Conservation (phyloP, 2,329 filamentous ascomycete species). For the Sporothrix phasma region DNA sequence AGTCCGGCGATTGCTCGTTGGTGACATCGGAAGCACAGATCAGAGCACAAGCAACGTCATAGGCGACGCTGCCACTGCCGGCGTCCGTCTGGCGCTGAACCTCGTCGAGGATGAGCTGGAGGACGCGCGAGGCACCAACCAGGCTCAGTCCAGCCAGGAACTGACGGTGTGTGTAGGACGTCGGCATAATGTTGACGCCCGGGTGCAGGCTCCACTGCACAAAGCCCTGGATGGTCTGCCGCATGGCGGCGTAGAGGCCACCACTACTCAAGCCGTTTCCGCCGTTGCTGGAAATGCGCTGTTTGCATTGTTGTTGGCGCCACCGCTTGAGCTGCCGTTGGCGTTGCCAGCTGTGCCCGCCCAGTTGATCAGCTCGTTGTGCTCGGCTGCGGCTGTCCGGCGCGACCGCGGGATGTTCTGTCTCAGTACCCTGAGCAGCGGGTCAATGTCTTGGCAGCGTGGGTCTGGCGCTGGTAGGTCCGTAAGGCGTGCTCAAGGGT, state of each 20-base stretch:
- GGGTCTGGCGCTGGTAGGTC: conserved; percentile 56
- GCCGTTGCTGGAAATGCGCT: conserved; percentile 26
- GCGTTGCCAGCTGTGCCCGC: conserved; percentile 24
- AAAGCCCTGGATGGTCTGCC: conserved; percentile 51
- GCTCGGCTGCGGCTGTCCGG: conserved; percentile 51
- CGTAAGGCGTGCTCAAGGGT: conserved; percentile 58
- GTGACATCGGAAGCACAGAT: conserved; percentile 55
- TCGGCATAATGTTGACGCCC: conserved; percentile 42
- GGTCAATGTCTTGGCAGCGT: conserved; percentile 58
- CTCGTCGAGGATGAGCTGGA: conserved; percentile 57
- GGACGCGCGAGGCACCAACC: conserved; percentile 49
- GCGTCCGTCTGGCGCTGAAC: conserved; percentile 50
- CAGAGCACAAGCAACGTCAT: conserved; percentile 60
- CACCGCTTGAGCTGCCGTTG: background rate
- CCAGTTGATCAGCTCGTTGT: conserved; percentile 62
- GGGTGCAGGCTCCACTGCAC: conserved; percentile 57
- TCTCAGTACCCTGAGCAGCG: conserved; percentile 55
- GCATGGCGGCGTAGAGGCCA: conserved; percentile 48
- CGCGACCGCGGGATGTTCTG: conserved; percentile 48
- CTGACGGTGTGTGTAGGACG: conserved; percentile 63
- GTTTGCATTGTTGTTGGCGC: background rate
- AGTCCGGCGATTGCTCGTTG: conserved; percentile 29
- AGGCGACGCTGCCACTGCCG: conserved; percentile 49
- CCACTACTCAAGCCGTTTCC: conserved; percentile 32
- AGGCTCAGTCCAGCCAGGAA: conserved; percentile 51